Percentiles rank a stretch among this genome's conserved stretches.
Evolutionary conservation across 495 filamentous ascomycete species (phyloP).

Genomic region (Lichina pygmaea): DNA sequence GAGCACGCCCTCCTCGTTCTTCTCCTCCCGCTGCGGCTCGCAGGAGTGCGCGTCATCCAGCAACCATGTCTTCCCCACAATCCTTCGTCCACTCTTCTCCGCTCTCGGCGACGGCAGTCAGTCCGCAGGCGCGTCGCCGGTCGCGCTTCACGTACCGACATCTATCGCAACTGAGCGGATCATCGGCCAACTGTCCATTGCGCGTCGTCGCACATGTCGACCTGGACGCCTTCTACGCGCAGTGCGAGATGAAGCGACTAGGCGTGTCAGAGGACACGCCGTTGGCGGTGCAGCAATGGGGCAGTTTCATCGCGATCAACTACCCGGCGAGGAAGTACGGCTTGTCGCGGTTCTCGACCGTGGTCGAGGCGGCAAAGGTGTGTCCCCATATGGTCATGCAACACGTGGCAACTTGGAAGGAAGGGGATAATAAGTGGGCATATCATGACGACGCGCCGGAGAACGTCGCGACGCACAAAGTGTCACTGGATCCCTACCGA

Average conservation of each 20-base stretch:
- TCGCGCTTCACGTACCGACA: constrained; percentile 71
- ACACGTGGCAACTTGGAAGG: constrained; percentile 85
- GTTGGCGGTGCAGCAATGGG: constrained; percentile 68
- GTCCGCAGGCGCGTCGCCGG: constrained; percentile 13
- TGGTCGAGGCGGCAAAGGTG: constrained; percentile 61
- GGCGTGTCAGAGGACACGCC: constrained; percentile 45
- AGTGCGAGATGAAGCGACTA: constrained; percentile 79
- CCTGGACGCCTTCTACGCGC: constrained; percentile 94
- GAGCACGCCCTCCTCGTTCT: no score
- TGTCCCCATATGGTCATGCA: constrained; percentile 68
- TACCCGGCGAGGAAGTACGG: constrained; percentile 68
- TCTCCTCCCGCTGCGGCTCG: no score
- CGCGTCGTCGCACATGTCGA: constrained; percentile 80
- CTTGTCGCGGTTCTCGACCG: constrained; percentile 45
- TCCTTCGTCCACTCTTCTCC: constrained; percentile 16
- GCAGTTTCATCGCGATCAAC: constrained; percentile 82
- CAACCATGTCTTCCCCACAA: constrained; percentile 16
- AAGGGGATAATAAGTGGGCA: constrained; percentile 74
- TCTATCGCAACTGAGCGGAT: constrained; percentile 43
- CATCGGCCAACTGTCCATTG: constrained; percentile 44
- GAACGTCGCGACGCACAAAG: constrained; percentile 70
- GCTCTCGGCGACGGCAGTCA: constrained; percentile 4
- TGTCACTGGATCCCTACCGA: constrained; percentile 79
- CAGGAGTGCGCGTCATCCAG: neutral
- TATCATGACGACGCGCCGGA: constrained; percentile 55